Conservation (phyloP, 768 basidiomycete species). For the Coprinellus micaceus region DNA sequence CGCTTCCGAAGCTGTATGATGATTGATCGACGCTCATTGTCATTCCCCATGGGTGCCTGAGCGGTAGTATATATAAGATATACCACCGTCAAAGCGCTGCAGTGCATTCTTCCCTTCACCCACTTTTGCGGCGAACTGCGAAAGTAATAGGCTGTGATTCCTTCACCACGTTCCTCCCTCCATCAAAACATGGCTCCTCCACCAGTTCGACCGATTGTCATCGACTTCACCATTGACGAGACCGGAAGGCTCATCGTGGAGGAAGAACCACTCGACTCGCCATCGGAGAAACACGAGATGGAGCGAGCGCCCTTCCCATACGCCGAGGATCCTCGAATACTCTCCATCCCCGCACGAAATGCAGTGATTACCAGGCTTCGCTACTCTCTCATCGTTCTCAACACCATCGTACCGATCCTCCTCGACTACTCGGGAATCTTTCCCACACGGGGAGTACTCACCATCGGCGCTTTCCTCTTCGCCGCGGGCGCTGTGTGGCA, state of each 20-base stretch:
- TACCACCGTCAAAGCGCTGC: too few species aligned
- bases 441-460: neutral
- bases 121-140: too few species aligned
- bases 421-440: neutral
- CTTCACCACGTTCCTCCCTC: too few species aligned
- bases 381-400: neutral
- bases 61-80: too few species aligned
- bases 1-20: too few species aligned
- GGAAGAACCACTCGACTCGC: neutral
- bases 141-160: too few species aligned
- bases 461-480: neutral
- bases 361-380: neutral
- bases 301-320: neutral
- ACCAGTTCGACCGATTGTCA: too few species aligned
- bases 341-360: neutral
- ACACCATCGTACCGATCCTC: neutral
- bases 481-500: neutral
- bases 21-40: too few species aligned
- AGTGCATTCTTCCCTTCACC: too few species aligned
- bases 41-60: too few species aligned
- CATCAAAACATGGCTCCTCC: too few species aligned
- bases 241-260: neutral
- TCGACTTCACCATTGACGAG: too few species aligned
- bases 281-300: neutral
- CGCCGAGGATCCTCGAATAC: neutral